phyloP scores from a whole-genome alignment of 805 yeast species.

The Jamesozyma lodderae region DNA sequence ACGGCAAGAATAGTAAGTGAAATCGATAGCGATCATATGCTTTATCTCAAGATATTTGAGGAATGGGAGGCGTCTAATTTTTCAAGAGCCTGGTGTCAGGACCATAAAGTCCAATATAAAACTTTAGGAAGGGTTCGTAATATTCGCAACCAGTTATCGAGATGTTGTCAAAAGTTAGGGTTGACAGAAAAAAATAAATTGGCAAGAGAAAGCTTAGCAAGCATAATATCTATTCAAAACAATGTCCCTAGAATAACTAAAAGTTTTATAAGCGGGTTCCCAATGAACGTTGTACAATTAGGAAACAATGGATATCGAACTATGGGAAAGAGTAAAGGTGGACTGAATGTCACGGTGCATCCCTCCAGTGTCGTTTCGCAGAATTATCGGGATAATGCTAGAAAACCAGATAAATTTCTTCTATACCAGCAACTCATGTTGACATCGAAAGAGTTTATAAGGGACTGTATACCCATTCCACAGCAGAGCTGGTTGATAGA shows the following conservation, averaged over 20 bases:
- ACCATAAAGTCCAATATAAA: conserved; percentile 69
- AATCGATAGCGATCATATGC: conserved; percentile 62
- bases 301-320: conserved; percentile 26
- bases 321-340: conserved; percentile 37
- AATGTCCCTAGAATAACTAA: conserved; percentile 6
- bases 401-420: conserved; percentile 66
- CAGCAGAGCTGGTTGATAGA: conserved; percentile 66
- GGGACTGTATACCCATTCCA: conserved; percentile 62
- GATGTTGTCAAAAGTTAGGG: conserved; percentile 41
- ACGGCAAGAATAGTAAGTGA: conserved; percentile 38
- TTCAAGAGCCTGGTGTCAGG: conserved; percentile 76
- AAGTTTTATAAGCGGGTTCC: conserved; percentile 29
- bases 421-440: conserved; percentile 76
- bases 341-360: conserved; percentile 69
- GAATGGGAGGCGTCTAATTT: conserved; percentile 64
- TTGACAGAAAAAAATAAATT: conserved; percentile 15
- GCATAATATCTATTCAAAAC: no score
- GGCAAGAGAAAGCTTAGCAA: conserved; percentile 2
- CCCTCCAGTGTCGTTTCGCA: conserved; percentile 69
- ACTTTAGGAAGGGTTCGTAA: conserved; percentile 60
- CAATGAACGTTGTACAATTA: conserved; percentile 25
- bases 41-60: conserved; percentile 64
- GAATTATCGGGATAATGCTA: conserved; percentile 29
- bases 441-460: conserved; percentile 84
- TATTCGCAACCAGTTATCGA: conserved; percentile 58